Conservation (phyloP, 2,329 filamentous ascomycete genomes). For the Calonectria pseudoturangicola region DNA sequence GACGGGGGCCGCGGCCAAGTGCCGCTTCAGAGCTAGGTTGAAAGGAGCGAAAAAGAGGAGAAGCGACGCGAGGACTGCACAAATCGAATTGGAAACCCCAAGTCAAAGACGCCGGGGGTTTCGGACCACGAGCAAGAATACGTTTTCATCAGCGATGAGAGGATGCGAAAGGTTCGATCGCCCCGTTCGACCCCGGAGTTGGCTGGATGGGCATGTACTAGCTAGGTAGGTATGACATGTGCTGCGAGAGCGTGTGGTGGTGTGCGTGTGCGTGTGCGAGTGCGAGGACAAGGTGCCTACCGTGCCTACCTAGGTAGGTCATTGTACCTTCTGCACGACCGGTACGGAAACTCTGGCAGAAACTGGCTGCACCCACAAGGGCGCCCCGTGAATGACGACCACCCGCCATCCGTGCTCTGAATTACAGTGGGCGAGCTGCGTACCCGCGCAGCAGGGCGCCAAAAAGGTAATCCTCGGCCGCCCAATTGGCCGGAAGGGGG, state of each 20-base stretch:
- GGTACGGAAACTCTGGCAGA: background rate
- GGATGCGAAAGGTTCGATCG: conserved; percentile 3
- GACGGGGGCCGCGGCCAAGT: conserved; percentile 17
- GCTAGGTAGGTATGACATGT: background rate
- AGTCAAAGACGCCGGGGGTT: conserved; percentile 8
- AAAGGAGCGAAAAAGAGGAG: conserved; percentile 5
- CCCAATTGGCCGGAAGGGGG: conserved; percentile 24
- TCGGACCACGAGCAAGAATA: background rate
- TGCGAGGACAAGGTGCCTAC: background rate
- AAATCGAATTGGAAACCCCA: background rate
- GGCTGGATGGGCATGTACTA: background rate
- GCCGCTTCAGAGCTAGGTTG: conserved; percentile 10
- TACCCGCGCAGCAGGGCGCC: background rate
- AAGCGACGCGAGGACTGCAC: background rate
- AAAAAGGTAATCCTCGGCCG: conserved; percentile 8
- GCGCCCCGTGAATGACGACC: conserved; percentile 13
- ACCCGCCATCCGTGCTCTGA: background rate
- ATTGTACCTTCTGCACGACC: conserved; percentile 15
- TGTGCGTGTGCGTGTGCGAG: background rate
- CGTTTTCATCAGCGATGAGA: conserved; percentile 17
- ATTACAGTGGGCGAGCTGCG: background rate
- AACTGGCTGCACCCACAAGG: conserved; percentile 13
- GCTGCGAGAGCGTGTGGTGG: background rate
- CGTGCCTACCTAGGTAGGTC: background rate
- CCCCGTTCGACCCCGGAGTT: conserved; percentile 6